These are phyloP conservation scores for Cyclotella baltica DNA, from an alignment of 108 stramenopile species.

Conservation along the genomic window DNA sequence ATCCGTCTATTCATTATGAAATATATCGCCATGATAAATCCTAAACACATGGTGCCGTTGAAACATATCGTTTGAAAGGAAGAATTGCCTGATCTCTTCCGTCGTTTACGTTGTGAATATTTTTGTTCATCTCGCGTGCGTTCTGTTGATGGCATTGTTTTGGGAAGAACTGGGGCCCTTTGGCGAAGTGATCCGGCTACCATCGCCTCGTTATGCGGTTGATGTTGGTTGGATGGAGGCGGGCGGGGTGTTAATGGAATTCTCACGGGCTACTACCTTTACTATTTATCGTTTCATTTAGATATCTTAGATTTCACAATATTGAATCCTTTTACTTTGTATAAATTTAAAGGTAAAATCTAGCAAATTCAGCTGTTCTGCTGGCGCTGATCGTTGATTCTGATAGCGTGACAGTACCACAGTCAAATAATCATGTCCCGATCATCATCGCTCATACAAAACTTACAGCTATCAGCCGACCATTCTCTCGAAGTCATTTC, in stretches of 20 bases:
- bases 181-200: conserved; percentile 1
- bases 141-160: conserved; percentile 4
- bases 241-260: too few relatives aligned
- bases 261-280: neutral
- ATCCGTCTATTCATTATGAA: conserved; percentile 1
- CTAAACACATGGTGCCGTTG: neutral
- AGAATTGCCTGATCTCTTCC: neutral
- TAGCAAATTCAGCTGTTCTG: too few relatives aligned
- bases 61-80: neutral
- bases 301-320: too few relatives aligned
- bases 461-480: conserved; percentile 25
- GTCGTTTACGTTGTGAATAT: neutral
- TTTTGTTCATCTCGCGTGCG: neutral
- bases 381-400: too few relatives aligned
- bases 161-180: conserved; percentile 2
- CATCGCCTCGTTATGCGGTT: neutral
- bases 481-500: conserved; percentile 39
- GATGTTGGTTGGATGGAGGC: too few relatives aligned
- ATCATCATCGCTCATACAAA: conserved; percentile 35
- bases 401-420: too few relatives aligned
- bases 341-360: too few relatives aligned
- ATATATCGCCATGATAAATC: neutral
- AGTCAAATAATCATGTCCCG: conserved; percentile 39
- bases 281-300: neutral
- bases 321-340: too few relatives aligned